Conservation (phyloP, 306 rosid species). For the Cucurbita argyrosperma region DNA sequence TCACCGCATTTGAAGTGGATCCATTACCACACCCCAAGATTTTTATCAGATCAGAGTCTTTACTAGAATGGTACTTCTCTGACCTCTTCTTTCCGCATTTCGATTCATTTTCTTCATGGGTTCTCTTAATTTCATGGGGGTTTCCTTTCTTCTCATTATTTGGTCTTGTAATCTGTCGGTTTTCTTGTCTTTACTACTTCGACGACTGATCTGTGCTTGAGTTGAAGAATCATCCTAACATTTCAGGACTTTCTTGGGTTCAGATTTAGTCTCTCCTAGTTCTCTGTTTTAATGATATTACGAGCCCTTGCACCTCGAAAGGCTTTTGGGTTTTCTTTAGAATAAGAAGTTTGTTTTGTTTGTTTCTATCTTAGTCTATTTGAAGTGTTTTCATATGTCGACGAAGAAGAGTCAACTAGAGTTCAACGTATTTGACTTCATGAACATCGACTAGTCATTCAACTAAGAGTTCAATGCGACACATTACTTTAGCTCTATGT, state of each 20-base stretch:
- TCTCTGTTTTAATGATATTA: not conserved
- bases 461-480: not conserved
- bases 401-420: not conserved
- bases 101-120: not conserved
- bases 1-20: slow-evolving; percentile 36
- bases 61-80: slow-evolving; percentile 40
- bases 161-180: not conserved
- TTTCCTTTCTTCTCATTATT: not conserved
- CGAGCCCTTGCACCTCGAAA: not conserved
- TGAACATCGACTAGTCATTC: not conserved
- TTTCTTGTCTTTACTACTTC: not conserved
- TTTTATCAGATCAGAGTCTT: slow-evolving; percentile 48
- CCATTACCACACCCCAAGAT: slow-evolving; percentile 27
- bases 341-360: not conserved
- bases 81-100: slow-evolving; percentile 13
- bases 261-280: not conserved
- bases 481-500: not conserved
- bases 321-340: not conserved
- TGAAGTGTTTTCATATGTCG: not conserved
- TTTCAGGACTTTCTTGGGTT: not conserved
- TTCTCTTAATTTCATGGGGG: not conserved
- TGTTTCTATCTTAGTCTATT: not conserved
- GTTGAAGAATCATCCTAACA: slow-evolving; percentile 11
- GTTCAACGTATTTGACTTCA: not conserved
- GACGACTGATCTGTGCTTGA: slow-evolving; percentile 32